Conservation (phyloP, 352 stramenopile genomes). For the Globisporangium irregulare region DNA sequence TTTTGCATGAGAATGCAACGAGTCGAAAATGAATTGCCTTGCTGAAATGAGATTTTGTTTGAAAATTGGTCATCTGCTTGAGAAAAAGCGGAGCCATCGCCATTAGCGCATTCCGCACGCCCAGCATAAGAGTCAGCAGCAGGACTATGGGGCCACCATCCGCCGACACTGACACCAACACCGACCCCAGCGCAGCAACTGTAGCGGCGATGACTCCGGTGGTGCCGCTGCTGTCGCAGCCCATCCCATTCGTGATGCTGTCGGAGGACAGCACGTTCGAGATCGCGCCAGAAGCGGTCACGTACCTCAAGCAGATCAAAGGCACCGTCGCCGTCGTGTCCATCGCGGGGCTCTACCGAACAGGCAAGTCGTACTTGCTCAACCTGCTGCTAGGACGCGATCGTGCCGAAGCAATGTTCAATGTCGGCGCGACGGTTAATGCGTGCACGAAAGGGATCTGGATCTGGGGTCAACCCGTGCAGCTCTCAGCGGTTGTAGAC, state of each 20-base stretch:
- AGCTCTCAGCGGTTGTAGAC: slow-evolving; percentile 15
- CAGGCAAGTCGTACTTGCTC: slow-evolving; percentile 78
- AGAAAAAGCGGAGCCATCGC: slow-evolving; percentile 12
- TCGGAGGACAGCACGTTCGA: slow-evolving; percentile 63
- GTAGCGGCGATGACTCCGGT: not conserved
- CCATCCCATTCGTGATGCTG: slow-evolving; percentile 73
- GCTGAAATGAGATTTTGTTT: not conserved
- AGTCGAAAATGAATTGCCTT: slow-evolving; percentile 3
- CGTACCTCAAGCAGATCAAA: slow-evolving; percentile 60
- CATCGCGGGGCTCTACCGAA: slow-evolving; percentile 73
- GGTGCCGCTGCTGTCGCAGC: slow-evolving; percentile 17
- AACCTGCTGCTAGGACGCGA: slow-evolving; percentile 59
- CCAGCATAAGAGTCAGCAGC: not conserved
- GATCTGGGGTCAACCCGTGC: slow-evolving; percentile 66
- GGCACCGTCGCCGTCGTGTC: slow-evolving; percentile 61
- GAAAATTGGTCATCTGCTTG: not conserved
- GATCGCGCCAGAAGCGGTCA: slow-evolving; percentile 48
- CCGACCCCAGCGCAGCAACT: not conserved
- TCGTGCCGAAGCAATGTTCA: slow-evolving; percentile 63
- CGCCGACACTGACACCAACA: not conserved
- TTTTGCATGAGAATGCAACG: not conserved
- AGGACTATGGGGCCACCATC: slow-evolving; percentile 5
- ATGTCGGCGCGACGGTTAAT: slow-evolving; percentile 66
- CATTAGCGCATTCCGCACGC: slow-evolving; percentile 2
- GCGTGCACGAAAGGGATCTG: slow-evolving; percentile 82